Evolutionary conservation across 331 rosid species (phyloP).

Genomic region (Quercus lobata): DNA sequence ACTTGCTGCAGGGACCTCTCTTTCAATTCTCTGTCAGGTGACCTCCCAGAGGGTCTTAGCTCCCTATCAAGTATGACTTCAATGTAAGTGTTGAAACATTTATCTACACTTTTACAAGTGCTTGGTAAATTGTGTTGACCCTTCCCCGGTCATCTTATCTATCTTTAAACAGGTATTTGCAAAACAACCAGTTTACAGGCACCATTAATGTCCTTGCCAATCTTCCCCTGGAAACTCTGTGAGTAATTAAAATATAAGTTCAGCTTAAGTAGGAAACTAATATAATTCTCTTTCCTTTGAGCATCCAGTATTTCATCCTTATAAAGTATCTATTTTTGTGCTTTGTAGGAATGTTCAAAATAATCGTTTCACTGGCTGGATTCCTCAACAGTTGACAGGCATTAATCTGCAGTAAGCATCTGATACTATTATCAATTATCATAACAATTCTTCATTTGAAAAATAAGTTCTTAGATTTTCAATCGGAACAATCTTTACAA

Average conservation of each 20-base stretch:
- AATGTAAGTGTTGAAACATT: constrained; percentile 46
- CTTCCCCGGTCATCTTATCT: constrained; percentile 22
- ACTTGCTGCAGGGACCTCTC: constrained; percentile 80
- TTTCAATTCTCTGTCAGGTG: constrained; percentile 65
- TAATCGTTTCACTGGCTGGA: constrained; percentile 87
- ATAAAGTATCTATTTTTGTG: constrained; percentile 18
- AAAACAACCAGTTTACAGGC: constrained; percentile 88
- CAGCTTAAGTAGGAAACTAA: constrained; percentile 2
- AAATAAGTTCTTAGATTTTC: constrained; percentile 18
- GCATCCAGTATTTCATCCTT: constrained; percentile 5
- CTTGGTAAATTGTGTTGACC: constrained; percentile 17
- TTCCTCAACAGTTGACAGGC: constrained; percentile 69
- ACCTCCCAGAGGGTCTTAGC: constrained; percentile 81
- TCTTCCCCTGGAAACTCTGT: constrained; percentile 86
- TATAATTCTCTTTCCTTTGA: constrained; percentile 1
- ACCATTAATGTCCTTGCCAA: constrained; percentile 71
- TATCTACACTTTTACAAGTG: constrained; percentile 9
- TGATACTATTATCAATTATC: constrained; percentile 16
- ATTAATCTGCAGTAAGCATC: constrained; percentile 74
- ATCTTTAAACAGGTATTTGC: constrained; percentile 57
- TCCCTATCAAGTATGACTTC: constrained; percentile 62
- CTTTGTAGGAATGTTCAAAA: constrained; percentile 71
- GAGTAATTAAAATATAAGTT: constrained; percentile 23
- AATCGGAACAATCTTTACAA: constrained; percentile 28
- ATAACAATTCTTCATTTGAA: not conserved